Evolutionary conservation across 75 land plant genomes (phyloP), one percentile per base, ranked within the genome.

Genomic region (Sequoia sempervirens): DNA sequence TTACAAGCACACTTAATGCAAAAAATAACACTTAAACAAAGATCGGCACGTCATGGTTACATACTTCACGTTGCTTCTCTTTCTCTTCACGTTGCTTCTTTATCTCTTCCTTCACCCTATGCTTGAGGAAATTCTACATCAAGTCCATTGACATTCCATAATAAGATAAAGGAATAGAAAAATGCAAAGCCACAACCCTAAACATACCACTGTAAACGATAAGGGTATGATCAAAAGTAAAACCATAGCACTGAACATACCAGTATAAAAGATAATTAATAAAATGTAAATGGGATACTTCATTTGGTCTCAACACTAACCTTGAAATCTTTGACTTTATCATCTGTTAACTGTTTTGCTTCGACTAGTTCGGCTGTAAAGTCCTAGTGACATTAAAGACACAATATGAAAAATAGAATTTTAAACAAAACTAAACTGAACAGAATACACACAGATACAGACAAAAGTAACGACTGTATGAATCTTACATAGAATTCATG

Each of bases 31-130:
- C 72, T 30, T 20, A 61, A 61, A 18, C 10, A 58, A 68, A 68
- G 5, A 68, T 26, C 2, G 38, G 5, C 46, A 43, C n/a, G 34
- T 11, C 72, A 68, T 5, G 34, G 12, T 2, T 54, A 86, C n/a
- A 78, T 87, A 95, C 97, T 94, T 95, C 87, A 32, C 91, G 66
- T 79, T 90, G 93, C 47, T 89, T 89, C 85, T 85, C 91, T 73
- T 90, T 96, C 6, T 88, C 83, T 76, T 87, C 94, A 32, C 91
- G 66, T 79, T 90, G 93, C 47, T 89, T 89, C 85, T 85, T 92
- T 73, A 89, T 96, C 6, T 88, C 83, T 76, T 87, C 94, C 14
- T 88, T 81, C 15, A 96, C 93, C 69, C 87, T 88, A 79, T 91
- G 90, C 70, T 87, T 91, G 30, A 96, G 86, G 80, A 87, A 92